Base-by-base conservation (phyloP, 2,329 filamentous ascomycete genomes). In the Sporothrix variecibatus region DNA sequence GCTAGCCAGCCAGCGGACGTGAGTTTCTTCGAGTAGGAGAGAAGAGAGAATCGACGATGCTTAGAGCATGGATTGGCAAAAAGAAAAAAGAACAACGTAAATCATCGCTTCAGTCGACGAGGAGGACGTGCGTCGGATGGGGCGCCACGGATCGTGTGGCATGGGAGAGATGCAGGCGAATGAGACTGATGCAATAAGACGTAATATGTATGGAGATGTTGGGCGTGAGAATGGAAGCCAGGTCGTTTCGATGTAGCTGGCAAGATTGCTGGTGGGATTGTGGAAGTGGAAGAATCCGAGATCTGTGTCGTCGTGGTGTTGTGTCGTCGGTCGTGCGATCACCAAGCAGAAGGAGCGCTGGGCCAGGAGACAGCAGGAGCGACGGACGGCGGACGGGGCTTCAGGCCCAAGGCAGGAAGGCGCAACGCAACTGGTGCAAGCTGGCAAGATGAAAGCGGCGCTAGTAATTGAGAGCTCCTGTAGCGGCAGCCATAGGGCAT, bases 371-470 rank as follows among this genome's bases (percentile, higher is more conserved):
- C 43, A 34, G 60, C 60, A 67, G 64, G 64, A 49, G 64, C 64
- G 40, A 65, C 23, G 60, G 60, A 23, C 60, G 60, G 34, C 34
- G 60, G 60, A 43, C 34, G 60, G 56, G 60, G n/a, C 34, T 64
- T 38, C 60, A 46, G 43, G 43, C 9, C 23, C 38, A 56, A 71
- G 49, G 68, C 68, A 71, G 49, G 68, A 58, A 71, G 51, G 40
- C 28, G 49, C 49, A 53, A 58, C 28, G 34, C 65, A 64, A 49
- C 56, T 56, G 67, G 72, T 73, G 73, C 73, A 74, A 74, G 73
- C 73, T 74, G 73, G 73, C 73, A 72, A 69, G 60, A 72, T 72
- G 51, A 60, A 62, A 34, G 62, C 46, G 34, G 26, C 46, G 65
- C 68, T 38, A 68, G 58, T 40, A 4, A 34, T 34, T 53, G 23